phyloP scores from a whole-genome alignment of 805 yeast genomes.

The Zygoascus flipseniorum region DNA sequence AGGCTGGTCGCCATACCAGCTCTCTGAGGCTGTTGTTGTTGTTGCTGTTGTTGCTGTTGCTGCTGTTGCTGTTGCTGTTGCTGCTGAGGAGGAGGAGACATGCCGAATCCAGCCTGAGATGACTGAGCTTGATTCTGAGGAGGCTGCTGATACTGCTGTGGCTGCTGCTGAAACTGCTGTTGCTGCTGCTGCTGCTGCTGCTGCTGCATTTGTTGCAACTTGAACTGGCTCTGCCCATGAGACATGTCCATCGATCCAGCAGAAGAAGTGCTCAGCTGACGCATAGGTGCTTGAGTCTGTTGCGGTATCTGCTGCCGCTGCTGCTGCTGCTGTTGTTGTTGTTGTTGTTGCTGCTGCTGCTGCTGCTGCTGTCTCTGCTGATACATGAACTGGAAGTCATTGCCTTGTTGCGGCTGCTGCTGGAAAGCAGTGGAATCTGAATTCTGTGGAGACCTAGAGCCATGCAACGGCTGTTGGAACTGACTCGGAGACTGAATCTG shows the following conservation, averaged over 20 bases:
- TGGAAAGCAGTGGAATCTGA: background rate
- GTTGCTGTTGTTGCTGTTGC: constrained; percentile 8
- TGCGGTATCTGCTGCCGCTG: constrained; percentile 5
- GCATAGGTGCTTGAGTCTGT: background rate
- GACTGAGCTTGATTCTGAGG: constrained; percentile 13
- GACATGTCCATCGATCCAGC: background rate
- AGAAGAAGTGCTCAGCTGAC: background rate
- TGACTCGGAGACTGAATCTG: constrained; percentile 6
- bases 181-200: background rate
- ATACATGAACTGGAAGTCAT: constrained; percentile 12
- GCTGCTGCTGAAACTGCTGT: constrained; percentile 9
- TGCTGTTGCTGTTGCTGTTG: constrained; percentile 2
- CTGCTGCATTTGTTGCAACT: background rate
- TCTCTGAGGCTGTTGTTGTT: constrained; percentile 4
- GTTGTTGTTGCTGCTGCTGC: constrained; percentile 7
- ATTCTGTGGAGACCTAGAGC: constrained; percentile 4
- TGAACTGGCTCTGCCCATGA: background rate
- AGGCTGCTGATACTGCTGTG: constrained; percentile 4
- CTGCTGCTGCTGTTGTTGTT: constrained; percentile 14
- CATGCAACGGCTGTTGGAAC: constrained; percentile 18
- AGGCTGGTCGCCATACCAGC: constrained; percentile 1
- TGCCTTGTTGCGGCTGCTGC: constrained; percentile 1
- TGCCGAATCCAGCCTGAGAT: constrained; percentile 1
- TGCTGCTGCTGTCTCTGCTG: constrained; percentile 15
- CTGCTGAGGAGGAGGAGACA: background rate